These are phyloP conservation scores for Aleurites moluccanus DNA, from an alignment of 441 rosid species.

Conservation along the genomic window DNA sequence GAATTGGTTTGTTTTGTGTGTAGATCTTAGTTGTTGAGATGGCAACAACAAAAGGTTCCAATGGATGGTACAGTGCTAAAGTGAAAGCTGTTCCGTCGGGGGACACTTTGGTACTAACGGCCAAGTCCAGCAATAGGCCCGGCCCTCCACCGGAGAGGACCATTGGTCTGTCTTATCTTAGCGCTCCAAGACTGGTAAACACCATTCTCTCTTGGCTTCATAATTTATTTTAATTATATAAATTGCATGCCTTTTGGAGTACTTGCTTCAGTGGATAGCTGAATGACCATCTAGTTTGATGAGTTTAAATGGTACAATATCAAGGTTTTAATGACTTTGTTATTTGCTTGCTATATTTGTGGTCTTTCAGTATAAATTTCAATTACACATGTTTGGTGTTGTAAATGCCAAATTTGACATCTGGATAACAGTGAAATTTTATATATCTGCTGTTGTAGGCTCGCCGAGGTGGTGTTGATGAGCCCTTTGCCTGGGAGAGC, in stretches of 20 bases:
- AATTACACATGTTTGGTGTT: not conserved
- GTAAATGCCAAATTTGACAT: not conserved
- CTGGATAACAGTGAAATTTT: not conserved
- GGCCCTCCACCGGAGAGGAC: conserved; percentile 93
- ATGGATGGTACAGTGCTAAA: conserved; percentile 70
- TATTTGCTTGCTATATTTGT: not conserved
- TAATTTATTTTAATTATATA: not conserved
- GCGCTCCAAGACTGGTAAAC: conserved; percentile 84
- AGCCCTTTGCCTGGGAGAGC: conserved; percentile 98
- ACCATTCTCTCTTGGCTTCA: not conserved
- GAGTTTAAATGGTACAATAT: not conserved
- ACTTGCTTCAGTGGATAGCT: not conserved
- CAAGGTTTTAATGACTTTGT: not conserved
- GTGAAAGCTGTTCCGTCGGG: conserved; percentile 94
- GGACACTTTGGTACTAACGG: conserved; percentile 74
- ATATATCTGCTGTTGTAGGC: conserved; percentile 46
- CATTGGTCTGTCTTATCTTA: conserved; percentile 71
- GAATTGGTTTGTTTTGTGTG: conserved; percentile 2
- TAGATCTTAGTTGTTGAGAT: conserved; percentile 59
- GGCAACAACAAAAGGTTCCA: conserved; percentile 60
- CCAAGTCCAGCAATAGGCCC: conserved; percentile 52
- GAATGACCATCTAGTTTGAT: conserved; percentile 9
- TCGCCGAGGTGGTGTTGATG: conserved; percentile 84
- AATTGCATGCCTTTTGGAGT: not conserved
- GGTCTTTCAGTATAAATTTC: not conserved